Evolutionary conservation across 306 rosid genomes (phyloP), one percentile per base, ranked within the genome.

Genomic region (Quercus wislizeni): DNA sequence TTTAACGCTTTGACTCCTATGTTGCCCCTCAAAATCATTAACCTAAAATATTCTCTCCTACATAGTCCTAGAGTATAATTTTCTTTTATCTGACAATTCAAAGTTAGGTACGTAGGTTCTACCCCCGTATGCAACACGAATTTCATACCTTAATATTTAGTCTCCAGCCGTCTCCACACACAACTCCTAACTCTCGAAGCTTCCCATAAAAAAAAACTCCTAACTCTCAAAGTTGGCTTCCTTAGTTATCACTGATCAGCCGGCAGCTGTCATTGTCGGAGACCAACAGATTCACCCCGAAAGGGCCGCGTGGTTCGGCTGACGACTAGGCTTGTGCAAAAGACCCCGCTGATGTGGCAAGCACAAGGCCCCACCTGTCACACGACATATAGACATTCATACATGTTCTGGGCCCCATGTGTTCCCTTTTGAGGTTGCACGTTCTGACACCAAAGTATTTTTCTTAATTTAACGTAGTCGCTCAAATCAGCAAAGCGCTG

Each of bases 391-490:
- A 6, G 18, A 59, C 76, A 21, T 33, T 31, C 76, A 14, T 83
- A 90, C 90, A 90, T 85, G 92, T 88, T 15, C 7, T 28, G 31
- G 85, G 83, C 75, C 95, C 97, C 79, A 78, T 81, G 8, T 94
- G 99, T 89, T 65, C 46, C 84, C 87, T 35, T 4, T 0, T 0
- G 0, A n/a, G 23, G 31, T 25, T 0, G 41, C 90, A 81, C 6
- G 3, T 38, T 13, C 56, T 55, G 11, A 15, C 73, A 68, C 52
- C 41, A 41, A 41, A 85, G 2, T 74, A 58, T 78, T 69, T 56
- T 64, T 20, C 17, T 27, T 2, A 20, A 46, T 73, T 3, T 1
- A 38, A 51, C 62, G 0, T 31, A 83, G 89, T 83, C 79, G 61
- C 79, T 27, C 6, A 0, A 12, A 67, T 70, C 73, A 25, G 20